Percentiles rank a stretch among this genome's conserved stretches.
Evolutionary conservation across 2,329 filamentous ascomycete species (phyloP).

Genomic region (Sclerotiophoma versabilis): DNA sequence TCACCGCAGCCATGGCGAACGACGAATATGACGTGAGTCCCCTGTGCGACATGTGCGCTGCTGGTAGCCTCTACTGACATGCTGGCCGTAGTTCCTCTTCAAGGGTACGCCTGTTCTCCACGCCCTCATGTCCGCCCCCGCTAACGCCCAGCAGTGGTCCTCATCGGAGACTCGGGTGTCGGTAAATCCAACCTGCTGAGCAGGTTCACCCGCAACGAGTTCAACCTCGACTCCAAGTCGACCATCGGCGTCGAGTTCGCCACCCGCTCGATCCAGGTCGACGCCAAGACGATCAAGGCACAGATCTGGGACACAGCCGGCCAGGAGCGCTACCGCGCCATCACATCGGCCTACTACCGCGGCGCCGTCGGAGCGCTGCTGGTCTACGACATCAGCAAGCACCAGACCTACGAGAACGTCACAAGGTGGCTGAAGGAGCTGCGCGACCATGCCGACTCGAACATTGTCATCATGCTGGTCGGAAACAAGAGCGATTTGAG

Average conservation of each 20-base stretch:
- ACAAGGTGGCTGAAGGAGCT: conserved; percentile 99
- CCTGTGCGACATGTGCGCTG: conserved; percentile 29
- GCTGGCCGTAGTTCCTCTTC: conserved; percentile 83
- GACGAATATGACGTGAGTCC: conserved; percentile 97
- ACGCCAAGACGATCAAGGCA: conserved; percentile 99
- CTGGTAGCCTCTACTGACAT: conserved; percentile 32
- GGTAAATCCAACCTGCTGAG: conserved; percentile 99
- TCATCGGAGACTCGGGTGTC: conserved; percentile 99
- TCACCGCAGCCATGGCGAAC: conserved; percentile 80
- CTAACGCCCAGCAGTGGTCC: conserved; percentile 72
- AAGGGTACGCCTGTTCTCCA: conserved; percentile 71
- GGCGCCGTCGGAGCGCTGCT: conserved; percentile 96
- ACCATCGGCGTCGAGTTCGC: conserved; percentile 99
- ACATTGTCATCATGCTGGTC: conserved; percentile 99
- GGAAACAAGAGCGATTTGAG: conserved; percentile 99
- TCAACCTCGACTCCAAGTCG: conserved; percentile 99
- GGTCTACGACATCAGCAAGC: conserved; percentile 99
- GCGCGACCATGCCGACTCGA: conserved; percentile 95
- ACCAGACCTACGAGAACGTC: conserved; percentile 99
- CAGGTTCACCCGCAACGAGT: conserved; percentile 99
- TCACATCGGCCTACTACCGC: conserved; percentile 98
- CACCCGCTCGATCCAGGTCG: conserved; percentile 97
- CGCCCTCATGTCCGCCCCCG: conserved; percentile 25
- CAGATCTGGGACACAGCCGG: conserved; percentile 99
- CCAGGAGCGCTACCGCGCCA: conserved; percentile 98